phyloP scores from a whole-genome alignment of 768 basidiomycete species.

The Dioszegia hungarica region DNA sequence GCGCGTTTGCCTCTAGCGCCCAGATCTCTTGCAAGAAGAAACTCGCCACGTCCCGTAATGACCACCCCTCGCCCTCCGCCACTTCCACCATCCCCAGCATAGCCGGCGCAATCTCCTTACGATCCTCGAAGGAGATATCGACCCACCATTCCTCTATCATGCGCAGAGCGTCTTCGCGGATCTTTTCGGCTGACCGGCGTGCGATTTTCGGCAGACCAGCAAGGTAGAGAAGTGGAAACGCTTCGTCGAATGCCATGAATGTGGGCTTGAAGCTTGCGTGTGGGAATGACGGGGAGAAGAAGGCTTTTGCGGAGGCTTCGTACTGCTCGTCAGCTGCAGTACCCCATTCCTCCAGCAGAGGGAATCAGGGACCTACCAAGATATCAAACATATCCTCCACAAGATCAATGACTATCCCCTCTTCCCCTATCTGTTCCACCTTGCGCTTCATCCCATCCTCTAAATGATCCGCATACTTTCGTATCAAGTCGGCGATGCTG shows the following conservation, averaged over 20 bases:
- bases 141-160: conserved; percentile 21
- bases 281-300: conserved; percentile 22
- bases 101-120: conserved; percentile 7
- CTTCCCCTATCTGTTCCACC: neutral
- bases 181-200: neutral
- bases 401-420: conserved; percentile 16
- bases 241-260: conserved; percentile 20
- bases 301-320: conserved; percentile 24
- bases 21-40: conserved; percentile 18
- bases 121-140: neutral
- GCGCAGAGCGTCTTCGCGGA: conserved; percentile 8
- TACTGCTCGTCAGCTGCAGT: conserved; percentile 13
- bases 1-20: conserved; percentile 33
- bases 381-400: conserved; percentile 12
- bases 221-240: conserved; percentile 23
- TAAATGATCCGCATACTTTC: conserved; percentile 14
- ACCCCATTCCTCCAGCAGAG: neutral
- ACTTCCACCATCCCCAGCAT: conserved; percentile 9
- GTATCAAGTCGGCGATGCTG: conserved; percentile 9
- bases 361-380: conserved; percentile 12
- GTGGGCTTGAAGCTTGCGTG: conserved; percentile 1
- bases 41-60: conserved; percentile 10
- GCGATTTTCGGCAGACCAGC: conserved; percentile 8
- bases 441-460: neutral
- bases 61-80: conserved; percentile 18